These are phyloP conservation scores for Lenzites betulinus DNA, from an alignment of 768 basidiomycete species.

Conservation along the genomic window DNA sequence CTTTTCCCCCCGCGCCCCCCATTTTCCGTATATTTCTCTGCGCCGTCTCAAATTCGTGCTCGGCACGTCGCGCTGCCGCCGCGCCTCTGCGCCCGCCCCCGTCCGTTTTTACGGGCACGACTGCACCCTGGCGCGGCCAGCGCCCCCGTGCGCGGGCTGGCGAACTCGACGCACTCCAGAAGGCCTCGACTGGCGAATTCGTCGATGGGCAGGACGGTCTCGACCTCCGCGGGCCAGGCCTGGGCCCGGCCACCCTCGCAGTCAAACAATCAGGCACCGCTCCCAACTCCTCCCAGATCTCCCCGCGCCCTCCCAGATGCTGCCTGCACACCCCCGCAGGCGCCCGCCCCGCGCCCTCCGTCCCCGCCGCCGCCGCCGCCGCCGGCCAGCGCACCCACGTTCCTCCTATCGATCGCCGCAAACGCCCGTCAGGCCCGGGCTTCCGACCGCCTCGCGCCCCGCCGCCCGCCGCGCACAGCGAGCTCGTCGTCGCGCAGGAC, in stretches of 20 bases:
- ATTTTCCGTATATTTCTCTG: background rate
- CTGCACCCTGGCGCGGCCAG: background rate
- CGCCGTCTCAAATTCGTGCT: background rate
- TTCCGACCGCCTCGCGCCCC: background rate
- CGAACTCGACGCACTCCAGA: too few species aligned
- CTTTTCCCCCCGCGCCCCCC: background rate
- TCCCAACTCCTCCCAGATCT: conserved; percentile 1
- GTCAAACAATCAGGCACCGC: conserved; percentile 22
- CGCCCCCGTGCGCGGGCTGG: background rate
- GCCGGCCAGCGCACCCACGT: conserved; percentile 8
- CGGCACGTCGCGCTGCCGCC: background rate
- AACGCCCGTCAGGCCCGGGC: conserved; percentile 5
- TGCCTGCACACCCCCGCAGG: background rate
- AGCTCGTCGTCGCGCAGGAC: background rate
- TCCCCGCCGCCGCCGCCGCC: conserved; percentile 3
- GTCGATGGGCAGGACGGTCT: conserved; percentile 1
- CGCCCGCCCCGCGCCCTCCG: background rate
- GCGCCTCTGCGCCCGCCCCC: background rate
- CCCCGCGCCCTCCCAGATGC: background rate
- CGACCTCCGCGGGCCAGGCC: conserved; percentile 6
- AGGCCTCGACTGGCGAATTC: conserved; percentile 4
- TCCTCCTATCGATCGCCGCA: conserved; percentile 22
- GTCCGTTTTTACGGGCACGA: background rate
- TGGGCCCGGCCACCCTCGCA: conserved; percentile 17
- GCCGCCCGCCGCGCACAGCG: background rate